Percentiles rank a stretch among this genome's conserved stretches.
These are phyloP conservation scores for Brassica cretica DNA, from an alignment of 345 rosid genomes.

Conservation along the genomic window DNA sequence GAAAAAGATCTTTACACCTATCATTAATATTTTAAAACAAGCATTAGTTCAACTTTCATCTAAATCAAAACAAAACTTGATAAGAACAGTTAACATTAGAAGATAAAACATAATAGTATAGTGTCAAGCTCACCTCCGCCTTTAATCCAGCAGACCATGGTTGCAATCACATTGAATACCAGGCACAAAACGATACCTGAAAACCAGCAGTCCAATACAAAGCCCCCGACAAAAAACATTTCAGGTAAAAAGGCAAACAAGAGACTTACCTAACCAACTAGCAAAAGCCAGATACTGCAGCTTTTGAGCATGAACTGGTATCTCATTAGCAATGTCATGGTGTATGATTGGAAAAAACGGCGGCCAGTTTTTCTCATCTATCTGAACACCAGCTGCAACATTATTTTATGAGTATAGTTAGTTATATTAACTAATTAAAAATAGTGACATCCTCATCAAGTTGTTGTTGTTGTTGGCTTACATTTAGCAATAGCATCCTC, in stretches of 20 bases:
- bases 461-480: conserved; percentile 19
- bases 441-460: not conserved
- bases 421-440: not conserved
- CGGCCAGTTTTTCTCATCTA: conserved; percentile 89
- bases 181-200: conserved; percentile 93
- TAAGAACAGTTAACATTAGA: not conserved
- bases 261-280: conserved; percentile 87
- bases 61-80: conserved; percentile 13
- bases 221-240: conserved; percentile 1
- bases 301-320: conserved; percentile 89
- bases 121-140: conserved; percentile 72
- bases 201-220: conserved; percentile 15
- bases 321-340: conserved; percentile 95
- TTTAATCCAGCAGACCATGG: conserved; percentile 83
- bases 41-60: not conserved
- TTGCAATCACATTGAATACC: conserved; percentile 75
- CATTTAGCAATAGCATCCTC: conserved; percentile 40
- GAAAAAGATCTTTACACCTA: conserved; percentile 91
- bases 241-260: not conserved
- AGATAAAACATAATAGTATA: not conserved
- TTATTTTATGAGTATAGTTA: conserved; percentile 10
- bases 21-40: conserved; percentile 24
- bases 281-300: conserved; percentile 97
- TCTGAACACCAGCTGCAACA: conserved; percentile 70
- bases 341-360: conserved; percentile 93